Percentiles rank a stretch among this genome's conserved stretches.
Conservation (phyloP, 2,329 filamentous ascomycete species). For the Beauveria sp. region DNA sequence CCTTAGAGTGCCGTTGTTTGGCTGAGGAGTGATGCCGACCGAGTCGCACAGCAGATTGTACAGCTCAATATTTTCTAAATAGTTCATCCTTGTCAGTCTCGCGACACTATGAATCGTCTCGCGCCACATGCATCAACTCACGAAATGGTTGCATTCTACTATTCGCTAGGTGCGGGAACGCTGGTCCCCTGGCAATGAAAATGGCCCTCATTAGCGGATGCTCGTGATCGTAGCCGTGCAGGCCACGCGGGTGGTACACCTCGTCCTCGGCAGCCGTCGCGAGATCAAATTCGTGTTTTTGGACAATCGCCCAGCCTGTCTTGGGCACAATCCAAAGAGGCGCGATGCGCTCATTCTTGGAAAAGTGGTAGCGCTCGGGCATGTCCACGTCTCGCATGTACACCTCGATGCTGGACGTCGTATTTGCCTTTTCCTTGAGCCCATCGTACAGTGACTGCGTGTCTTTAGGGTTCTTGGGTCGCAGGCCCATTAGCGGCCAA, state of each 20-base stretch:
- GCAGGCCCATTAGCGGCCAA: constrained; percentile 86
- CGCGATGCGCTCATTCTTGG: constrained; percentile 79
- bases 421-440: constrained; percentile 47
- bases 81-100: neutral
- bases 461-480: constrained; percentile 64
- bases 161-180: constrained; percentile 79
- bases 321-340: constrained; percentile 92
- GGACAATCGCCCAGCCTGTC: constrained; percentile 86
- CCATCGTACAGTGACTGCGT: constrained; percentile 60
- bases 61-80: constrained; percentile 79
- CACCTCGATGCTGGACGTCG: constrained; percentile 69
- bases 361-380: constrained; percentile 89
- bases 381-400: constrained; percentile 83
- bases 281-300: constrained; percentile 70
- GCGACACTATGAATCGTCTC: neutral
- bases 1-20: constrained; percentile 82
- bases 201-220: constrained; percentile 95
- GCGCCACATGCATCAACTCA: constrained; percentile 42
- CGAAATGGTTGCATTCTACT: constrained; percentile 75
- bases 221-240: constrained; percentile 93
- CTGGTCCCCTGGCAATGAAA: constrained; percentile 84
- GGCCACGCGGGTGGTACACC: constrained; percentile 70
- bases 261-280: constrained; percentile 52
- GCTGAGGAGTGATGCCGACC: constrained; percentile 60
- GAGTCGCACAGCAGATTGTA: constrained; percentile 95